phyloP scores from a whole-genome alignment of 768 basidiomycete species.

The Naganishia vaughanmartiniae region DNA sequence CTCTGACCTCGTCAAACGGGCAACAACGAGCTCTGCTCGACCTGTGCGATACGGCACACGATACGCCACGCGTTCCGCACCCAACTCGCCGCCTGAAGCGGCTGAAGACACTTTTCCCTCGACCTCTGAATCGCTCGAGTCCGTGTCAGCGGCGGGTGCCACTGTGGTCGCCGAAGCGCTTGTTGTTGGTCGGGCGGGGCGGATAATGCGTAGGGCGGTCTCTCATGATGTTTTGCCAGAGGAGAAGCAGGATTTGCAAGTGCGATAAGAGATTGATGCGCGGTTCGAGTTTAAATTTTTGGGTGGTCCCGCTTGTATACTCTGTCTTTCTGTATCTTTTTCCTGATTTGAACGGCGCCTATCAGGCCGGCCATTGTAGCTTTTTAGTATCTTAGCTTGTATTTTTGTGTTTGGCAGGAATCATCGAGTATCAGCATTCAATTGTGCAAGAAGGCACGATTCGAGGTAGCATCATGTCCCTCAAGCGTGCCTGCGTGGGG shows the following conservation, averaged over 20 bases:
- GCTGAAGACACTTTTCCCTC: neutral
- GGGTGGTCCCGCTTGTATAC: no score
- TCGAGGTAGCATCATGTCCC: no score
- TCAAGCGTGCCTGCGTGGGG: no score
- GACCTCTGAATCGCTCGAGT: neutral
- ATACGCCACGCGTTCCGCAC: constrained; percentile 19
- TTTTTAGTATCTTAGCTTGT: no score
- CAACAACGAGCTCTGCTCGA: neutral
- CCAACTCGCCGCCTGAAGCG: constrained; percentile 11
- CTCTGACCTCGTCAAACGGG: neutral
- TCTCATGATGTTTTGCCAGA: constrained; percentile 10
- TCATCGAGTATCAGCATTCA: no score
- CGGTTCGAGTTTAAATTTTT: no score
- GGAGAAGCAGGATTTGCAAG: neutral
- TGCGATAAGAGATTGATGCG: neutral
- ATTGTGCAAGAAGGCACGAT: no score
- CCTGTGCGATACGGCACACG: neutral
- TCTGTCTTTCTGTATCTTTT: no score
- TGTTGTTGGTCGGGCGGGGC: neutral
- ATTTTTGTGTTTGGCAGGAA: no score
- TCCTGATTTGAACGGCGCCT: no score
- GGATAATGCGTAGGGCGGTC: neutral
- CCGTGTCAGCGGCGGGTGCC: neutral
- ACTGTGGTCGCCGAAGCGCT: neutral
- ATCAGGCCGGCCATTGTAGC: no score